phyloP scores from a whole-genome alignment of 192 early-diverging fungal genomes.

The Glomus cerebriforme region DNA sequence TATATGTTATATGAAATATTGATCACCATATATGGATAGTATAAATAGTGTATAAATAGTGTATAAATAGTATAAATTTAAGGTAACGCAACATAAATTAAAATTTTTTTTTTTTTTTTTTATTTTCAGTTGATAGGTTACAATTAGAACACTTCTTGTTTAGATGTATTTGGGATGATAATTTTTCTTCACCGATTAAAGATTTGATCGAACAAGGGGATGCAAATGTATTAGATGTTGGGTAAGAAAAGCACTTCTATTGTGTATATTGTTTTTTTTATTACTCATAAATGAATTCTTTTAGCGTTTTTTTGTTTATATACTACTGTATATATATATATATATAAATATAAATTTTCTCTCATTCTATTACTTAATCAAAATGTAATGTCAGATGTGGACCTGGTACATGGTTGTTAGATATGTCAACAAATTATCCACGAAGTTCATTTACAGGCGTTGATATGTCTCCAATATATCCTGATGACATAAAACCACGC shows the following conservation, averaged over 20 bases:
- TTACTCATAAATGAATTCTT: too few species aligned
- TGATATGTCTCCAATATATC: constrained; percentile 50
- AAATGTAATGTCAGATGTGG: constrained; percentile 26
- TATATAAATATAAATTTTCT: too few species aligned
- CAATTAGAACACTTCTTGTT: constrained; percentile 15
- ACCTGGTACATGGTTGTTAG: constrained; percentile 42
- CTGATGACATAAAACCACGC: constrained; percentile 42
- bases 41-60: too few species aligned
- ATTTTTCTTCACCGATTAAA: constrained; percentile 13
- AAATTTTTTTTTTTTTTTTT: background rate
- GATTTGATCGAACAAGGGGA: background rate
- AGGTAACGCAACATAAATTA: too few species aligned
- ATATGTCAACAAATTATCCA: constrained; percentile 54
- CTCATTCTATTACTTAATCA: too few species aligned
- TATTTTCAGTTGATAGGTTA: constrained; percentile 1
- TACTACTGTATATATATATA: too few species aligned
- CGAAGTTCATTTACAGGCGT: constrained; percentile 51
- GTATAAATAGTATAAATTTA: too few species aligned
- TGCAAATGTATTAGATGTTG: constrained; percentile 23
- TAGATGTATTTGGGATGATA: background rate
- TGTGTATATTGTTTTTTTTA: too few species aligned
- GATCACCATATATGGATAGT: background rate
- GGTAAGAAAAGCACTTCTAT: too few species aligned
- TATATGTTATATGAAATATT: too few species aligned
- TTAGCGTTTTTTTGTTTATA: too few species aligned